Percentiles rank a stretch among this genome's conserved stretches.
phyloP scores from a whole-genome alignment of 768 basidiomycete genomes.

The Asterophora lycoperdoides region DNA sequence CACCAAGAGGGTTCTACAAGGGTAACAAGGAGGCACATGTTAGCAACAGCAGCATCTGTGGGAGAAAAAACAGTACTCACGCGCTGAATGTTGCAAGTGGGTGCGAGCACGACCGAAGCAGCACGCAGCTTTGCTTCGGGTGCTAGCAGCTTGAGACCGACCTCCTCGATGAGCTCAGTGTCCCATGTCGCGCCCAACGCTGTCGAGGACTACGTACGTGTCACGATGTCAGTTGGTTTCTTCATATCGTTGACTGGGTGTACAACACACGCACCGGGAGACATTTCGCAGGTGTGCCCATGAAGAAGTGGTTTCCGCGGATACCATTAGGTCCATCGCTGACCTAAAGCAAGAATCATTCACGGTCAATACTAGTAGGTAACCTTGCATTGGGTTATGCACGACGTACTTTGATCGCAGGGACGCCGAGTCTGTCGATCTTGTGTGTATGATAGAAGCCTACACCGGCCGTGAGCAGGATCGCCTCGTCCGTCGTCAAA shows the following conservation, averaged over 20 bases:
- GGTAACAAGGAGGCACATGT: no score
- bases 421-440: slow-evolving; percentile 63
- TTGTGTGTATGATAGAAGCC: slow-evolving; percentile 75
- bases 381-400: no score
- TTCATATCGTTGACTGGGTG: no score
- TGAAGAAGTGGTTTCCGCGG: slow-evolving; percentile 74
- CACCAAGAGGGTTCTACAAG: slow-evolving; percentile 62
- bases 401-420: slow-evolving; percentile 56
- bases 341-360: slow-evolving; percentile 36
- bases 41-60: neutral
- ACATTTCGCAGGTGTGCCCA: slow-evolving; percentile 77
- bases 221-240: no score
- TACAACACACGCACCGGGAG: slow-evolving; percentile 46
- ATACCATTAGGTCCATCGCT: slow-evolving; percentile 80
- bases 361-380: neutral
- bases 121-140: slow-evolving; percentile 67
- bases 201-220: slow-evolving; percentile 51
- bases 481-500: slow-evolving; percentile 71
- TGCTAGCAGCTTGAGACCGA: slow-evolving; percentile 63
- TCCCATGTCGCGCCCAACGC: slow-evolving; percentile 77
- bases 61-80: slow-evolving; percentile 29
- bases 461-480: slow-evolving; percentile 65
- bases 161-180: slow-evolving; percentile 53
- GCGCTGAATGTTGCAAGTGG: slow-evolving; percentile 83
- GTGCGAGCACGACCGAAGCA: slow-evolving; percentile 68